These are phyloP conservation scores for Leccinum incarnatum DNA, from an alignment of 768 basidiomycete species.

Conservation along the genomic window DNA sequence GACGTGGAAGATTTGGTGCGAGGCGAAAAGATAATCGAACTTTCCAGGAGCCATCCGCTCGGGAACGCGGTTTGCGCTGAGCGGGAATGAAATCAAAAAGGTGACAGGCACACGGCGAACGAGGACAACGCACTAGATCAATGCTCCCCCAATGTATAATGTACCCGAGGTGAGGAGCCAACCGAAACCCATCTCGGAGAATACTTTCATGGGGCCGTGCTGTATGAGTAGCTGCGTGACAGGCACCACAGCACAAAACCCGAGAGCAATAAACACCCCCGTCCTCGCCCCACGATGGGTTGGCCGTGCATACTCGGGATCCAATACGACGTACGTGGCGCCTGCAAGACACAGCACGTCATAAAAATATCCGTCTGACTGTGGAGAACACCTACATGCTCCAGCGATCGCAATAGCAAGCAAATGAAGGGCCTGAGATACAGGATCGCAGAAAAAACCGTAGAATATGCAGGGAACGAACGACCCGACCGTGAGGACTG, in stretches of 20 bases:
- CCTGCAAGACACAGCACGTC: constrained; percentile 35
- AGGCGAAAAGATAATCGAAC: constrained; percentile 77
- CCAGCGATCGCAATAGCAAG: constrained; percentile 51
- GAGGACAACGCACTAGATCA: constrained; percentile 68
- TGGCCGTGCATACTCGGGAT: constrained; percentile 74
- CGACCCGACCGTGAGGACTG: constrained; percentile 72
- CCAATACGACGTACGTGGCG: constrained; percentile 72
- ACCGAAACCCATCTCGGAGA: constrained; percentile 62
- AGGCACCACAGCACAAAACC: constrained; percentile 67
- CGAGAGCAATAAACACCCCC: constrained; percentile 73
- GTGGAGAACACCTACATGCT: constrained; percentile 45
- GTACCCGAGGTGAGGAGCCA: constrained; percentile 70
- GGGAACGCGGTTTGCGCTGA: constrained; percentile 80
- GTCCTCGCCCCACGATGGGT: constrained; percentile 76
- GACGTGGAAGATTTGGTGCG: constrained; percentile 89
- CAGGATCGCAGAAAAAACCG: constrained; percentile 67
- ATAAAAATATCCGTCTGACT: not conserved
- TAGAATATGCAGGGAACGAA: constrained; percentile 77
- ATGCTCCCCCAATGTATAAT: constrained; percentile 75
- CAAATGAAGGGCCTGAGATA: constrained; percentile 54
- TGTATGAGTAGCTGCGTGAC: constrained; percentile 58
- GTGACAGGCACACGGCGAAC: constrained; percentile 28
- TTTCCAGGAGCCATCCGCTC: constrained; percentile 71
- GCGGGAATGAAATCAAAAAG: constrained; percentile 34
- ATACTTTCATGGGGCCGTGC: constrained; percentile 55